Evolutionary conservation across 1,139 yeast genomes (phyloP).

Genomic region (Blastobotrys elegans): DNA sequence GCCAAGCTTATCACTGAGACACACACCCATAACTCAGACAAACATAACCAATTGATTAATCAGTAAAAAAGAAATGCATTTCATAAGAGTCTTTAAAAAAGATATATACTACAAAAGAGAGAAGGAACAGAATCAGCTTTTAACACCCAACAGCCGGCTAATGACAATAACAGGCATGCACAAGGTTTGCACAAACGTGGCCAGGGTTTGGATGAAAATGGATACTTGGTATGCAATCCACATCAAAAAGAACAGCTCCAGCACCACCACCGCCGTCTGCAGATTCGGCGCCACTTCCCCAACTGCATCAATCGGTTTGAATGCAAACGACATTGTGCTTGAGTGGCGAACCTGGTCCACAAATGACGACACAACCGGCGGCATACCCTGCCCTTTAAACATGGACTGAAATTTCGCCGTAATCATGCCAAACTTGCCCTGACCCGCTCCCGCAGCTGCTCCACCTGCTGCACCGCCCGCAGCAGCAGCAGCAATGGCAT

Average conservation of each 20-base stretch:
- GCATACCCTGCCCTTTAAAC: slow-evolving; percentile 4
- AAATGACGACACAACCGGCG: slow-evolving; percentile 16
- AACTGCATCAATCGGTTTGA: slow-evolving; percentile 29
- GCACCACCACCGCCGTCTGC: slow-evolving; percentile 26
- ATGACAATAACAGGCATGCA: slow-evolving; percentile 33
- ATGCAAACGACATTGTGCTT: slow-evolving; percentile 26
- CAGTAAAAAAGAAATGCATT: too few relatives aligned
- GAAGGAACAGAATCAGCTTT: not conserved
- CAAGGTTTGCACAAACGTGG: slow-evolving; percentile 28
- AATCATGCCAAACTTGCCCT: not conserved
- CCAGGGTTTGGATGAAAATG: slow-evolving; percentile 28
- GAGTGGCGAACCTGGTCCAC: slow-evolving; percentile 23
- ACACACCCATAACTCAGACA: too few relatives aligned
- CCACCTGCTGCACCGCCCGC: slow-evolving; percentile 1
- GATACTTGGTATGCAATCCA: slow-evolving; percentile 32
- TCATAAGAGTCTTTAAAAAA: too few relatives aligned
- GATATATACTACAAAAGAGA: not conserved
- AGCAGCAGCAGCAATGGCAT: not conserved
- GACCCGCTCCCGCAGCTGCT: not conserved
- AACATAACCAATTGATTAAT: too few relatives aligned
- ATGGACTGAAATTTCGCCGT: slow-evolving; percentile 1
- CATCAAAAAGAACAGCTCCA: slow-evolving; percentile 31
- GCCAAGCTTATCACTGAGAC: too few relatives aligned
- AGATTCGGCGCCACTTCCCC: slow-evolving; percentile 28
- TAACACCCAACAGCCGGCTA: slow-evolving; percentile 24